A percentile compares a stretch with the other conserved stretches of the same genome.
Evolutionary conservation across 345 rosid genomes (phyloP).

Genomic region (Rhizophora apiculata): DNA sequence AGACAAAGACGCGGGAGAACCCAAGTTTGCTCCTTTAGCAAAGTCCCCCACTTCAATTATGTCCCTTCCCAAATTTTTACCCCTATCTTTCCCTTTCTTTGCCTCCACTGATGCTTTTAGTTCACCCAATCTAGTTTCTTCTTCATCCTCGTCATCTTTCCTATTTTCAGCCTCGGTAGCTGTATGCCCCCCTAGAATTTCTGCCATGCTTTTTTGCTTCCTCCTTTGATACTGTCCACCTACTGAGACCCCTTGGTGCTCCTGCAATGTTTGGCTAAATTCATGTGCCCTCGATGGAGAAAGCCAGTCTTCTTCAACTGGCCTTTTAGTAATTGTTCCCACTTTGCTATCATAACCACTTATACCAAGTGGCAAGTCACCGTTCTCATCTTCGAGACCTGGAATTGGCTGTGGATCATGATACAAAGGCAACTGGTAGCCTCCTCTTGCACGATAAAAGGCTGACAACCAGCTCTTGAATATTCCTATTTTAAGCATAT

Average conservation of each 20-base stretch:
- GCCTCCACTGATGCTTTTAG: neutral
- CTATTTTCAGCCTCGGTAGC: conserved; percentile 1
- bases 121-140: neutral
- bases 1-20: conserved; percentile 9
- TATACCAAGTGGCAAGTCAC: conserved; percentile 25
- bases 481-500: conserved; percentile 47
- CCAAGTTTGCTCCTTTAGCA: conserved; percentile 9
- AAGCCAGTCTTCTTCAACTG: conserved; percentile 41
- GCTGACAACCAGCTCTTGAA: conserved; percentile 70
- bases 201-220: conserved; percentile 31
- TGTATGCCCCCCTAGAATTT: too few species aligned
- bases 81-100: conserved; percentile 33
- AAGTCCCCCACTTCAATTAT: conserved; percentile 7
- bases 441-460: conserved; percentile 56
- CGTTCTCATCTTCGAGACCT: conserved; percentile 66
- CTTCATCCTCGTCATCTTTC: neutral
- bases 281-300: conserved; percentile 19
- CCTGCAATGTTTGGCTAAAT: conserved; percentile 21
- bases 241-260: too few species aligned
- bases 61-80: conserved; percentile 19
- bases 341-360: conserved; percentile 17
- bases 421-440: conserved; percentile 38
- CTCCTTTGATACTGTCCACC: conserved; percentile 31
- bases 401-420: conserved; percentile 51
- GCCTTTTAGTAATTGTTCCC: conserved; percentile 40